phyloP scores from a whole-genome alignment of 805 yeast species.

The Lachancea kluyveri region DNA sequence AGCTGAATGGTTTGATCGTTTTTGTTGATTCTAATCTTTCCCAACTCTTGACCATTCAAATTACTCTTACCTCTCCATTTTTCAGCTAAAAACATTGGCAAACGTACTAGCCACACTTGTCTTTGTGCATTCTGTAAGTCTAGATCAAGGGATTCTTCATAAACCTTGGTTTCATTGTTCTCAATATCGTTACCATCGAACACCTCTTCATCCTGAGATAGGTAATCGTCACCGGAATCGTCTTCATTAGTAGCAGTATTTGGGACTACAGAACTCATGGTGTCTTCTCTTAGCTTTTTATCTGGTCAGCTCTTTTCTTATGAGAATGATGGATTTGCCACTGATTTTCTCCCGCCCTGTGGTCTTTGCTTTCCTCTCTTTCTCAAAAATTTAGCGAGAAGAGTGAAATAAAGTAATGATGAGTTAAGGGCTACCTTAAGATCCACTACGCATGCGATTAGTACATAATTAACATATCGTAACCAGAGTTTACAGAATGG shows the following conservation, averaged over 20 bases:
- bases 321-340: too few species aligned
- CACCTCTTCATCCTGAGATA: slow-evolving; percentile 38
- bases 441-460: too few species aligned
- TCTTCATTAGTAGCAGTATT: slow-evolving; percentile 9
- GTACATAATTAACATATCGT: too few species aligned
- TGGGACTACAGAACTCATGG: slow-evolving; percentile 4
- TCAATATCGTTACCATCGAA: slow-evolving; percentile 41
- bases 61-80: slow-evolving; percentile 64
- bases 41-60: slow-evolving; percentile 69
- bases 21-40: slow-evolving; percentile 70
- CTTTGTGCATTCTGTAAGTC: slow-evolving; percentile 55
- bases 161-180: slow-evolving; percentile 31
- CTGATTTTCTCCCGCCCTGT: too few species aligned
- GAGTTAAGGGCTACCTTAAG: too few species aligned
- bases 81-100: slow-evolving; percentile 82
- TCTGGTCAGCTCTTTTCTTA: too few species aligned
- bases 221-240: slow-evolving; percentile 34
- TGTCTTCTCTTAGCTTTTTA: too few species aligned
- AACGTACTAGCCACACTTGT: slow-evolving; percentile 86
- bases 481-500: slow-evolving; percentile 36
- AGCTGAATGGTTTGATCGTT: slow-evolving; percentile 46
- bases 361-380: too few species aligned
- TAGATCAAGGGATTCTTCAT: slow-evolving; percentile 71
- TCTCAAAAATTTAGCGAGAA: too few species aligned
- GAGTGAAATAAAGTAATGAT: too few species aligned